phyloP scores from a whole-genome alignment of 2,329 filamentous ascomycete genomes.

The Ceratocystis cacaofunesta region DNA sequence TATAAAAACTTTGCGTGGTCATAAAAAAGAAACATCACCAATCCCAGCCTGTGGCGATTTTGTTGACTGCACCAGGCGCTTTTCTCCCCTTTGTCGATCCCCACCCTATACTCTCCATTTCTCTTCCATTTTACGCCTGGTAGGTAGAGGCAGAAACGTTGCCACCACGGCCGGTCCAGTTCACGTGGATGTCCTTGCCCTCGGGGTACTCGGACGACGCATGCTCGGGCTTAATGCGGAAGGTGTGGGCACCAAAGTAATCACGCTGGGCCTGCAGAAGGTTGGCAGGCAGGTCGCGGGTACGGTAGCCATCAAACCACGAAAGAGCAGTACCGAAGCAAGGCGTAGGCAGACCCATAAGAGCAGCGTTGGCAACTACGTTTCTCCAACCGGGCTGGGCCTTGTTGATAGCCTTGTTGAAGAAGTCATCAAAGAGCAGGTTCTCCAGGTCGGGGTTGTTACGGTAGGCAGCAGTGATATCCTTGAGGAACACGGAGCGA shows the following conservation, averaged over 20 bases:
- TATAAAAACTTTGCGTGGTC: conserved; percentile 12
- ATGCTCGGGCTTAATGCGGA: conserved; percentile 69
- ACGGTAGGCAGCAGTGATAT: conserved; percentile 96
- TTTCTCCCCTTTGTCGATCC: background rate
- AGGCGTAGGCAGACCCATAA: conserved; percentile 89
- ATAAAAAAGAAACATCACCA: conserved; percentile 15
- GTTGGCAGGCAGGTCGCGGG: conserved; percentile 94
- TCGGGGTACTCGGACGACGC: conserved; percentile 67
- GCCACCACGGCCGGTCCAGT: conserved; percentile 98
- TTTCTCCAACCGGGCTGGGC: conserved; percentile 88
- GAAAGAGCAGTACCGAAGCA: conserved; percentile 93
- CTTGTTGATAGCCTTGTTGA: conserved; percentile 97
- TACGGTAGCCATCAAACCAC: conserved; percentile 98
- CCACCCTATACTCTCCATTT: too few species aligned
- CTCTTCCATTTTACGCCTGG: conserved; percentile 54
- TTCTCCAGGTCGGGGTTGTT: conserved; percentile 90
- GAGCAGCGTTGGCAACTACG: conserved; percentile 77
- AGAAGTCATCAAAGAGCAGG: conserved; percentile 97
- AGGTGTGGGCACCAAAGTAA: conserved; percentile 95
- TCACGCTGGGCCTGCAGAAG: conserved; percentile 97
- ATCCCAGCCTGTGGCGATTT: conserved; percentile 10
- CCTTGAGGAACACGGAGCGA: conserved; percentile 98
- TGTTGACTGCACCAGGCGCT: conserved; percentile 5
- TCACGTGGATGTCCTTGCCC: conserved; percentile 89
- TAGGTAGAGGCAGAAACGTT: conserved; percentile 96